phyloP scores from a whole-genome alignment of 108 stramenopile species.

The Pinguiococcus pyrenoidosus region DNA sequence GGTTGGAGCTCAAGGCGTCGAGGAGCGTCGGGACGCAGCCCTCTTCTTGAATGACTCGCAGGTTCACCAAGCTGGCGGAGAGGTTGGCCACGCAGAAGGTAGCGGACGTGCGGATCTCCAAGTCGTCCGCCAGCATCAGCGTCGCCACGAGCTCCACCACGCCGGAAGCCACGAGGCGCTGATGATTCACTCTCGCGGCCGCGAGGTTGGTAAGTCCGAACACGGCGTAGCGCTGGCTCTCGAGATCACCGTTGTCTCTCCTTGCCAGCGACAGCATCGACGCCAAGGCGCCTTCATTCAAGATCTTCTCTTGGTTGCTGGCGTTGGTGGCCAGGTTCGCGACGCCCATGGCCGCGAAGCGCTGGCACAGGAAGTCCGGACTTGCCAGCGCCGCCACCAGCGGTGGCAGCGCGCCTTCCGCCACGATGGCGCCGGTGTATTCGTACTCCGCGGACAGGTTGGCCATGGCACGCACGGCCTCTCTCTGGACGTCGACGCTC shows the following conservation, averaged over 20 bases:
- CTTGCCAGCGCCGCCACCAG: conserved; percentile 49
- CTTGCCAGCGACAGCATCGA: conserved; percentile 36
- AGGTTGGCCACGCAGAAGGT: conserved; percentile 58
- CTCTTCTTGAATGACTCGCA: conserved; percentile 31
- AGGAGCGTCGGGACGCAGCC: conserved; percentile 32
- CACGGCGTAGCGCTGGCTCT: conserved; percentile 57
- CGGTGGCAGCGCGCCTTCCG: conserved; percentile 47
- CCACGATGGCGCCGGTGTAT: conserved; percentile 48
- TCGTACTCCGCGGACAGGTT: conserved; percentile 61
- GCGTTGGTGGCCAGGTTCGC: conserved; percentile 53
- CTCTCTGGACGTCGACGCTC: conserved; percentile 50
- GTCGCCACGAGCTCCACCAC: conserved; percentile 32
- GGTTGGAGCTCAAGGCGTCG: conserved; percentile 11
- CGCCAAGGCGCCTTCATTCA: conserved; percentile 50
- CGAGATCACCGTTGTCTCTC: conserved; percentile 43
- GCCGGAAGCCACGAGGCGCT: conserved; percentile 34
- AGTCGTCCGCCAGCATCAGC: conserved; percentile 43
- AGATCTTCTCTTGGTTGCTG: conserved; percentile 44
- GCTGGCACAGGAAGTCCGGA: conserved; percentile 52
- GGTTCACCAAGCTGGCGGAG: conserved; percentile 45
- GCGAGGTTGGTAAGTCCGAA: conserved; percentile 57
- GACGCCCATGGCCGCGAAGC: conserved; percentile 65
- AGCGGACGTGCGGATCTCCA: conserved; percentile 47
- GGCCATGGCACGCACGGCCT: conserved; percentile 56
- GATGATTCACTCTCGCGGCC: conserved; percentile 45